These are phyloP conservation scores for Cladosporium halotolerans DNA, from an alignment of 2,329 filamentous ascomycete genomes.

Conservation along the genomic window DNA sequence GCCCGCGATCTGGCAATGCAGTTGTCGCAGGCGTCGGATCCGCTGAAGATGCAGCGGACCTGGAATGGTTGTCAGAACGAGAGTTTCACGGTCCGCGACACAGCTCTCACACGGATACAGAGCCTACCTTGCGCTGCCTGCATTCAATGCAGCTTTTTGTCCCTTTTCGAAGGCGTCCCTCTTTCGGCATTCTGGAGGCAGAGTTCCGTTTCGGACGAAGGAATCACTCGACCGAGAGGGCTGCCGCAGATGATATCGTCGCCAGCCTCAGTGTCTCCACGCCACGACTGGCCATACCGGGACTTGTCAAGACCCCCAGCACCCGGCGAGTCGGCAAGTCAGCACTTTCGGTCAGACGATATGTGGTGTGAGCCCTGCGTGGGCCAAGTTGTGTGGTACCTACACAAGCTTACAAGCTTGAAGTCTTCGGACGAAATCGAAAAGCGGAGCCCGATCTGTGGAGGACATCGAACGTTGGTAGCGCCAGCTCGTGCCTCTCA, in stretches of 20 bases:
- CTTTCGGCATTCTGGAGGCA: slow-evolving; percentile 2
- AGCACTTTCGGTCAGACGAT: too few relatives aligned
- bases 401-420: too few relatives aligned
- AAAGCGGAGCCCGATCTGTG: too few relatives aligned
- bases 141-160: slow-evolving; percentile 29
- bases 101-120: background rate
- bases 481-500: too few relatives aligned
- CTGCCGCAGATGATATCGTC: too few relatives aligned
- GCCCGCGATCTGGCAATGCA: slow-evolving; percentile 4
- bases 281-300: background rate
- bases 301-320: too few relatives aligned
- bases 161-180: slow-evolving; percentile 24
- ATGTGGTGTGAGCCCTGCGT: too few relatives aligned
- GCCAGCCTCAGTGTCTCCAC: background rate
- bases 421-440: too few relatives aligned
- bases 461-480: too few relatives aligned
- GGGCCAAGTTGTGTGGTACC: too few relatives aligned
- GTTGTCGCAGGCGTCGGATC: background rate
- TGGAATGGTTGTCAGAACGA: background rate
- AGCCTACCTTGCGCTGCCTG: slow-evolving; percentile 10
- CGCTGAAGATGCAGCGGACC: background rate
- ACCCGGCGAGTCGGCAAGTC: too few relatives aligned
- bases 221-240: too few relatives aligned
- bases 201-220: background rate
- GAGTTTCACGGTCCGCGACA: background rate